phyloP scores from a whole-genome alignment of 2,329 filamentous ascomycete species.

The Fusarium sp. region DNA sequence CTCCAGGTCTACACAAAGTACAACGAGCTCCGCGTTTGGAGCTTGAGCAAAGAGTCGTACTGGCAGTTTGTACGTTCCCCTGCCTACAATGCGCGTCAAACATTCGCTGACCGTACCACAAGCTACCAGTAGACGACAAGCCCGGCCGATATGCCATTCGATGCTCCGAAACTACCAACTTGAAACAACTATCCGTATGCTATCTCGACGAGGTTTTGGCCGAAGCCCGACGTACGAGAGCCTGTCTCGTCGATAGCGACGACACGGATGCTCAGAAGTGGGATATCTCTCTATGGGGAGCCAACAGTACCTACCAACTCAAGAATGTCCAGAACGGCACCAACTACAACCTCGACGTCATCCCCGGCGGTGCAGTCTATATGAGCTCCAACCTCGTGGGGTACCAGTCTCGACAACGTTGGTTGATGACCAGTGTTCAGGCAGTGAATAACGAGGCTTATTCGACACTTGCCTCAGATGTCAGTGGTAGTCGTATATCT shows the following conservation, averaged over 20 bases:
- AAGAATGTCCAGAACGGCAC: slow-evolving; percentile 50
- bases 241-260: slow-evolving; percentile 45
- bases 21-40: slow-evolving; percentile 40
- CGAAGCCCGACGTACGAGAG: slow-evolving; percentile 43
- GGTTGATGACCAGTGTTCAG: slow-evolving; percentile 49
- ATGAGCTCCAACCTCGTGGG: slow-evolving; percentile 45
- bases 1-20: slow-evolving; percentile 33
- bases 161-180: slow-evolving; percentile 42
- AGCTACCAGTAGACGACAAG: slow-evolving; percentile 44
- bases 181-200: slow-evolving; percentile 49
- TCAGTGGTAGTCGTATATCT: neutral
- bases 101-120: neutral
- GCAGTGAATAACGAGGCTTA: slow-evolving; percentile 49
- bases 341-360: slow-evolving; percentile 49
- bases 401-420: slow-evolving; percentile 48
- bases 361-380: slow-evolving; percentile 47
- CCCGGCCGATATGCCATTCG: slow-evolving; percentile 50
- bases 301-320: slow-evolving; percentile 45
- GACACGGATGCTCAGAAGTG: slow-evolving; percentile 48
- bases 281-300: slow-evolving; percentile 49
- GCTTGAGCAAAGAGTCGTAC: slow-evolving; percentile 6
- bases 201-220: slow-evolving; percentile 38
- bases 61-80: slow-evolving; percentile 30
- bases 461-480: slow-evolving; percentile 46
- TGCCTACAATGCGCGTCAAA: accelerated